Conservation (phyloP, 164 flowering plant genomes). For the Macadamia integrifolia region DNA sequence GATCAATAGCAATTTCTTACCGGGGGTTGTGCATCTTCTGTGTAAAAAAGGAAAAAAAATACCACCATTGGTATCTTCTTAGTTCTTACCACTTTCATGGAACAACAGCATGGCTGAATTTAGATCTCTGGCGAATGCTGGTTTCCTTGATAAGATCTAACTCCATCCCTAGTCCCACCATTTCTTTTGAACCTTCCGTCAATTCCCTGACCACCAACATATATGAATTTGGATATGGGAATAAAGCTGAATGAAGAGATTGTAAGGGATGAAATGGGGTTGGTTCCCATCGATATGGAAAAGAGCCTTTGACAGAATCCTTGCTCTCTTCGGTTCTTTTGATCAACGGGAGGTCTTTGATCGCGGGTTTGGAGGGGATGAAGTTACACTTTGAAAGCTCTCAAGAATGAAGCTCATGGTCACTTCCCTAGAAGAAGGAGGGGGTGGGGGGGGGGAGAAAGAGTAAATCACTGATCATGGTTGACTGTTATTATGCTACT, state of each 20-base stretch:
- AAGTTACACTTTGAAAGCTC: conserved; percentile 13
- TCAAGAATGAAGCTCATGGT: conserved; percentile 22
- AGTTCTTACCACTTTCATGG: too few species aligned
- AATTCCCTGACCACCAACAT: conserved; percentile 36
- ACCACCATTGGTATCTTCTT: too few species aligned
- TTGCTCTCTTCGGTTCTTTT: conserved; percentile 13
- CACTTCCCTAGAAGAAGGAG: neutral
- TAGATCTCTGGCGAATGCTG: conserved; percentile 65
- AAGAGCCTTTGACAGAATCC: conserved; percentile 46
- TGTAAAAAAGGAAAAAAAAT: too few species aligned
- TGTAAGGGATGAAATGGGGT: conserved; percentile 34
- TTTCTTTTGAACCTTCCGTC: conserved; percentile 42
- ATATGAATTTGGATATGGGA: conserved; percentile 54
- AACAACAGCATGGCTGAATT: conserved; percentile 18
- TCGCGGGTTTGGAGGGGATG: conserved; percentile 12
- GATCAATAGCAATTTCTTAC: too few species aligned
- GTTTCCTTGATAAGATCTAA: conserved; percentile 73
- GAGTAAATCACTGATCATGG: neutral
- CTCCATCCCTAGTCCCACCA: conserved; percentile 83
- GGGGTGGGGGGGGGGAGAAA: neutral
- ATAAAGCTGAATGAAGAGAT: conserved; percentile 33
- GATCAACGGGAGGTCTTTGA: conserved; percentile 23
- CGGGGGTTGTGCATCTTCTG: too few species aligned
- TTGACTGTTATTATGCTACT: too few species aligned
- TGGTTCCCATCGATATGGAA: conserved; percentile 41